phyloP scores from a whole-genome alignment of 2,329 filamentous ascomycete genomes.

The Pestalotiopsis sp. region DNA sequence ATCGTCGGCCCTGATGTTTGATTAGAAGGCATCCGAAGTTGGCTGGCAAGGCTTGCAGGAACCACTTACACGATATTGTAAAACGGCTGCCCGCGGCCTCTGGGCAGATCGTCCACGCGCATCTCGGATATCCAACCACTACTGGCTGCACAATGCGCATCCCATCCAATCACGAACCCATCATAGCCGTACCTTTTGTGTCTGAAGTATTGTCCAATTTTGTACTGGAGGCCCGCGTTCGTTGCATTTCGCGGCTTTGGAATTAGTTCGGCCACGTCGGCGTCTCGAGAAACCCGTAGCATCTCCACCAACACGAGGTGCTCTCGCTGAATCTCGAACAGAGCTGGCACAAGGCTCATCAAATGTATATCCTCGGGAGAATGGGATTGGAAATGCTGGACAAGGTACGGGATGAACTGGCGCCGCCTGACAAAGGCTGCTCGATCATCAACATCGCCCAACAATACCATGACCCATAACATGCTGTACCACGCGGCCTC shows the following conservation, averaged over 20 bases:
- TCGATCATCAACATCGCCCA: constrained; percentile 12
- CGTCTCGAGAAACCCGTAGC: neutral
- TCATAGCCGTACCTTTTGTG: constrained; percentile 65
- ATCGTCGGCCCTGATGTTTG: constrained; percentile 49
- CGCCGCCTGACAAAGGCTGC: constrained; percentile 8
- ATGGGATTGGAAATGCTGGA: constrained; percentile 15
- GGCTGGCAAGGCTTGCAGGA: neutral
- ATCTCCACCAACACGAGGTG: neutral
- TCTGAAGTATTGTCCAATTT: constrained; percentile 61
- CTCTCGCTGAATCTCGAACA: constrained; percentile 4
- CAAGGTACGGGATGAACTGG: constrained; percentile 11
- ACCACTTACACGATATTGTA: constrained; percentile 60
- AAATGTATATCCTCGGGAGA: constrained; percentile 19
- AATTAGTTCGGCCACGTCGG: neutral
- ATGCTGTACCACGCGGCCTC: constrained; percentile 18
- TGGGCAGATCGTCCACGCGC: constrained; percentile 58
- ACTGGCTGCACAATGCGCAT: constrained; percentile 38
- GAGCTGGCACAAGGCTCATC: constrained; percentile 1
- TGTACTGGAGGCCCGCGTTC: constrained; percentile 35
- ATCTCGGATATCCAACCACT: constrained; percentile 64
- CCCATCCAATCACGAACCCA: constrained; percentile 69
- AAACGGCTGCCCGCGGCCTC: constrained; percentile 64
- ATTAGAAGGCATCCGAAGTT: neutral
- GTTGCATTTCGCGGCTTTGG: neutral
- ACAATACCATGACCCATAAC: constrained; percentile 18